Base-by-base conservation (phyloP, 2,329 filamentous ascomycete genomes). In the Cladosporium colombiae region DNA sequence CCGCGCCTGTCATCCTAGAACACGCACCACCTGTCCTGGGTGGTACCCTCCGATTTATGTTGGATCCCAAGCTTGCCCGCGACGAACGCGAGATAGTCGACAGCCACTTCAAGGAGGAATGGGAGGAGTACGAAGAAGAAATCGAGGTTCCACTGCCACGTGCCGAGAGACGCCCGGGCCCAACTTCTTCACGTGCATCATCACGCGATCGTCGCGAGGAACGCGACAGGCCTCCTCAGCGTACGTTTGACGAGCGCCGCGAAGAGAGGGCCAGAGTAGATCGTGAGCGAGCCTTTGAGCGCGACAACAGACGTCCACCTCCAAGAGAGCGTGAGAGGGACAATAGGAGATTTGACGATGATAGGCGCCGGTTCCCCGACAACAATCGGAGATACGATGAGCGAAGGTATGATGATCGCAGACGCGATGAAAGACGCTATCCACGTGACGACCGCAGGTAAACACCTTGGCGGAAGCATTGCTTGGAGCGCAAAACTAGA, bases 31-130 rank as follows among this genome's bases (percentile, higher is more conserved):
- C 57, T 18, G 49, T 66, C 18, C 70, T 68, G 25, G 71, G 71
- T 33, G 91, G 91, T 7, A 96, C 94, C 0, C 88, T 96, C 70
- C 87, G 95, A 7, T 98, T 97, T 77, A 92, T 97, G 78, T 89
- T 98, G 58, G 91, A 97, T 69, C 87, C 89, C 0, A 89, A 90
- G 64, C 86, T 89, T 59, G 93, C 93, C 1, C 84, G 85, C 56
- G 83, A 84, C 18, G 95, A 99, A 78, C 86, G 87, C 71, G 83
- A 84, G 14, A 83, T 85, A 14, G 89, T 93, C 1, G 83, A 84
- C 4, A 82, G 85, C 59, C 93, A 89, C 76, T 92, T 90, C 74
- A 86, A 85, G 50, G 86, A 90, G 52, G 89, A 92, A 73, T 92
- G 87, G 72, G 91, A 93, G 70, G 90, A 93, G 74, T 88, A 89